A percentile compares a stretch with the other conserved stretches of the same genome.
Conservation (phyloP, 495 filamentous ascomycete genomes). For the Pseudevernia furfuracea region DNA sequence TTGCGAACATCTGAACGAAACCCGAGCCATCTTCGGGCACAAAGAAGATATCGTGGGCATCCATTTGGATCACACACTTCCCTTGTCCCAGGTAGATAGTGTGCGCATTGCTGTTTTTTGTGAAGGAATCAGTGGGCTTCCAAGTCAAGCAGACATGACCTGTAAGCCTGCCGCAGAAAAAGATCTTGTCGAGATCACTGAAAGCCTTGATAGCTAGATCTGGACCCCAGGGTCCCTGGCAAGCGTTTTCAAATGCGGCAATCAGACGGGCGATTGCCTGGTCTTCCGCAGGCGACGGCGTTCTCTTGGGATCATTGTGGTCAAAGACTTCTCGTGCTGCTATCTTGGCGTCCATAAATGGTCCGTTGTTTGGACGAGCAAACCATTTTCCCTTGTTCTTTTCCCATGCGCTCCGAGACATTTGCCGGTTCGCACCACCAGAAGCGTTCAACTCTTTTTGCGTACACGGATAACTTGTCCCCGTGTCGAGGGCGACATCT, state of each 20-base stretch:
- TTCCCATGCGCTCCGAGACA: not conserved
- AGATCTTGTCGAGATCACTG: not conserved
- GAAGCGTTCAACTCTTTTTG: not conserved
- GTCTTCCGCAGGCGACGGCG: not conserved
- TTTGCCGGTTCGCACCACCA: not conserved
- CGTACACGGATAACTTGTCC: not conserved
- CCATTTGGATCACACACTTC: not conserved
- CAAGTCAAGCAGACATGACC: not conserved
- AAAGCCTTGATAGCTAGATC: conserved; percentile 1
- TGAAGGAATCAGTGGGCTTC: too few relatives aligned
- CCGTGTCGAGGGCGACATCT: not conserved
- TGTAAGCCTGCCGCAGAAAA: not conserved
- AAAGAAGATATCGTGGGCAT: not conserved
- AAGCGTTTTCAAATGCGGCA: not conserved
- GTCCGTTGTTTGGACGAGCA: not conserved
- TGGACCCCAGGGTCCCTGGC: not conserved
- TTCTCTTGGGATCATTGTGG: not conserved
- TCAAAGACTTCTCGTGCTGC: not conserved
- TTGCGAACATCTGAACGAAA: not conserved
- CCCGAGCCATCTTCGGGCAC: accelerated
- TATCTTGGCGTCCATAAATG: not conserved
- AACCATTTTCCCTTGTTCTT: not conserved
- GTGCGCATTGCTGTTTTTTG: not conserved
- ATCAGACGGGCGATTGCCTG: not conserved
- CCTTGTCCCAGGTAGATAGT: not conserved